phyloP scores from a whole-genome alignment of 345 rosid species.

The Tarenaya hassleriana region DNA sequence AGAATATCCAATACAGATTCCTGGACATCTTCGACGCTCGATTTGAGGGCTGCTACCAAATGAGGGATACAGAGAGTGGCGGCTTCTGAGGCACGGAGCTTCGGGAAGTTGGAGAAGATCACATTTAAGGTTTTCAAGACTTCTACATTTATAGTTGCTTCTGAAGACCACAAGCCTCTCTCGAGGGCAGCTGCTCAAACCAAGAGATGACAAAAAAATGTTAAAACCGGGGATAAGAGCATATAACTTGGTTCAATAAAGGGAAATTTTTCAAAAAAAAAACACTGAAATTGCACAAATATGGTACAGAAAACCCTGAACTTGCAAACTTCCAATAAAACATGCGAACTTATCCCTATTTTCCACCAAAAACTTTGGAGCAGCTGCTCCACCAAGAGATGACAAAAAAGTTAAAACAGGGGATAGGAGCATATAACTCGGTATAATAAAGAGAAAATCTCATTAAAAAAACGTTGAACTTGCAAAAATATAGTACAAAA shows the following conservation, averaged over 20 bases:
- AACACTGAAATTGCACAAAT: no score
- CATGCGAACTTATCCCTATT: slow-evolving; percentile 63
- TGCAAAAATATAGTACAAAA: no score
- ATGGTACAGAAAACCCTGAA: no score
- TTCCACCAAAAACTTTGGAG: slow-evolving; percentile 71
- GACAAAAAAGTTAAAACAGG: slow-evolving; percentile 14
- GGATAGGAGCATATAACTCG: background rate
- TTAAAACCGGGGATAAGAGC: no score
- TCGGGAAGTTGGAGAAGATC: slow-evolving; percentile 71
- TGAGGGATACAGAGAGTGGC: slow-evolving; percentile 74
- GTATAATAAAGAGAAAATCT: slow-evolving; percentile 13
- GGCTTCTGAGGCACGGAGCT: slow-evolving; percentile 77
- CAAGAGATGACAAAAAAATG: no score
- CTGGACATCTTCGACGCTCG: slow-evolving; percentile 66
- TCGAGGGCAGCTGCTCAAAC: slow-evolving; percentile 69
- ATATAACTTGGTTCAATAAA: no score
- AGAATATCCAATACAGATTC: slow-evolving; percentile 70
- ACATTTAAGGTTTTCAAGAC: slow-evolving; percentile 66
- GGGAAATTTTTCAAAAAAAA: no score
- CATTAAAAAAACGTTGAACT: no score
- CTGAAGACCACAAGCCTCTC: slow-evolving; percentile 72
- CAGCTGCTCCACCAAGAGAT: slow-evolving; percentile 49
- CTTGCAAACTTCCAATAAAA: no score
- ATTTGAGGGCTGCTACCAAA: slow-evolving; percentile 64
- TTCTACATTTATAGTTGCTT: slow-evolving; percentile 63